Conservation (phyloP, 176 grass and related monocot genomes). For the Tillandsia leiboldiana region DNA sequence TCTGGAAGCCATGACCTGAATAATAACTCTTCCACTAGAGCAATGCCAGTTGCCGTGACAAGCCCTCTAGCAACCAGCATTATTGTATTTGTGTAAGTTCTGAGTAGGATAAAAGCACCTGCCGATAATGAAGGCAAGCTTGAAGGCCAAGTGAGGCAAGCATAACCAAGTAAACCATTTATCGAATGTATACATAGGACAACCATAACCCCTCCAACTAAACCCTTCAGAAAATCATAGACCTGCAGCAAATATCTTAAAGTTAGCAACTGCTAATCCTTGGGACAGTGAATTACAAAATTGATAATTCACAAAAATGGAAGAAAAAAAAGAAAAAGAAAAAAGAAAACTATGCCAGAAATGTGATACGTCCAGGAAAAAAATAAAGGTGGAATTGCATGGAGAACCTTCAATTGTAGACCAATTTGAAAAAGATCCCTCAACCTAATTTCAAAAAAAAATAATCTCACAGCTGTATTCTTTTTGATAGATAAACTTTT, state of each 20-base stretch:
- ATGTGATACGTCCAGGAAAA: too few relatives aligned
- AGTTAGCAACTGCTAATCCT: background rate
- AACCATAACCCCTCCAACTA: constrained; percentile 53
- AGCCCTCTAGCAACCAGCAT: constrained; percentile 41
- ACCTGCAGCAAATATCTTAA: constrained; percentile 45
- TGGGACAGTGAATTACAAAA: background rate
- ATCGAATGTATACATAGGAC: constrained; percentile 70
- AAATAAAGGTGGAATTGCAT: too few relatives aligned
- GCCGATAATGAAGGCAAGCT: constrained; percentile 27
- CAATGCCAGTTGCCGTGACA: constrained; percentile 59
- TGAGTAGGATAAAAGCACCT: constrained; percentile 44
- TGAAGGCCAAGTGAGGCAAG: constrained; percentile 30
- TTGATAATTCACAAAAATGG: background rate
- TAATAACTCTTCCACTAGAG: constrained; percentile 82
- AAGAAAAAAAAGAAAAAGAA: background rate
- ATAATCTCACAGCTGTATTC: too few relatives aligned
- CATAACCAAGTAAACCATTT: constrained; percentile 62
- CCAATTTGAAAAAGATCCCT: too few relatives aligned
- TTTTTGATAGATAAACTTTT: too few relatives aligned
- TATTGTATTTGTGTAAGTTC: constrained; percentile 46
- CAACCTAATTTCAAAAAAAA: too few relatives aligned
- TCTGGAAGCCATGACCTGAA: constrained; percentile 89
- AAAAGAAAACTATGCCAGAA: background rate
- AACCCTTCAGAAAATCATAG: constrained; percentile 66
- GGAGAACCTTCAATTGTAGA: too few relatives aligned